A percentile compares a stretch with the other conserved stretches of the same genome.
Evolutionary conservation across 305 asterid species (phyloP).

Genomic region (Solanum aculeatissimum): DNA sequence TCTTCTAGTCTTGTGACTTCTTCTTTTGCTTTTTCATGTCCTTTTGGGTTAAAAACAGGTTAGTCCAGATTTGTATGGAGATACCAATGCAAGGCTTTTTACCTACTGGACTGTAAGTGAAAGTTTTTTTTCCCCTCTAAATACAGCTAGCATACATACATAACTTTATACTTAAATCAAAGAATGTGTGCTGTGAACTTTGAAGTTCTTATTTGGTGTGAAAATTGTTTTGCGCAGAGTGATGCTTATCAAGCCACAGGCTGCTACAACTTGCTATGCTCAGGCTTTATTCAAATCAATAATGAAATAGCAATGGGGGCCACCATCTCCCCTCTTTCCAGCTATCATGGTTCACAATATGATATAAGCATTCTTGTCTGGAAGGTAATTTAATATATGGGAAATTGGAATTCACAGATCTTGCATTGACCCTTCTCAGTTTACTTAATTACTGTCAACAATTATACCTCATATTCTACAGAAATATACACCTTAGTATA

Average conservation of each 20-base stretch:
- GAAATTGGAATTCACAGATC: not conserved
- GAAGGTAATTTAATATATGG: conserved; percentile 24
- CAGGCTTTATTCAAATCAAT: conserved; percentile 54
- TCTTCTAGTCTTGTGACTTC: not conserved
- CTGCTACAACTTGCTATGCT: conserved; percentile 53
- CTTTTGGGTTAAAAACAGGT: conserved; percentile 27
- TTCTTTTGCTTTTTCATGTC: not conserved
- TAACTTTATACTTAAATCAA: not conserved
- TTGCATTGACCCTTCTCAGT: not conserved
- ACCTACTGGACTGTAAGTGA: conserved; percentile 55
- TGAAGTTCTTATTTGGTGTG: not conserved
- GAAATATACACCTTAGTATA: not conserved
- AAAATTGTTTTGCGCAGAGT: conserved; percentile 19
- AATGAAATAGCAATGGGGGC: conserved; percentile 62
- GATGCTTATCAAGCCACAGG: conserved; percentile 69
- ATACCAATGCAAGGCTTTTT: conserved; percentile 55
- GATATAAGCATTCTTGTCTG: conserved; percentile 70
- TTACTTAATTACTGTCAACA: not conserved
- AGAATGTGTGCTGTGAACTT: not conserved
- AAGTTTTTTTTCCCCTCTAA: not conserved
- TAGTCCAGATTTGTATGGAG: conserved; percentile 61
- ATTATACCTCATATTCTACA: not conserved
- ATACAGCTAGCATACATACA: conserved; percentile 11
- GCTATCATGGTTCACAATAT: conserved; percentile 33
- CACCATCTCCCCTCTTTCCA: conserved; percentile 48